Base-by-base conservation (phyloP, 2,329 filamentous ascomycete genomes). In the Elsinoe necatrix region DNA sequence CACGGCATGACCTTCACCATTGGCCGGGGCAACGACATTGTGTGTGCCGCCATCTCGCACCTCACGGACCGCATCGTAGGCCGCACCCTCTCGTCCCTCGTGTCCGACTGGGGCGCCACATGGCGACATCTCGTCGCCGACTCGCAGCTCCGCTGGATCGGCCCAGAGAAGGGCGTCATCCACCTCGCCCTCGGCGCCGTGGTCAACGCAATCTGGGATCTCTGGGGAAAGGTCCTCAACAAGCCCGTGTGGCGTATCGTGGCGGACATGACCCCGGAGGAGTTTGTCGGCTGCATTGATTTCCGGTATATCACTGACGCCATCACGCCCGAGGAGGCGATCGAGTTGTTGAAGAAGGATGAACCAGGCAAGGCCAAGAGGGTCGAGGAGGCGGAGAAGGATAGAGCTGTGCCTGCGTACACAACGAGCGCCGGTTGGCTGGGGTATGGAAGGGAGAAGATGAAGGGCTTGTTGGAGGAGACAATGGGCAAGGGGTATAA, bases 241-340 rank as follows among this genome's bases (percentile, higher is more conserved):
- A 95, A 95, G 76, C 91, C 90, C 2, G 88, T 95, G 12, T 95
- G 90, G 91, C 81, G 84, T 58, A 85, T 96, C 60, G 86, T 96
- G 21, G 86, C 87, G 9, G 90, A 95, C 63, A 95, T 95, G 87
- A 85, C 80, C 2, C 89, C 90, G 0, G 86, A 93, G 72, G 85
- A 95, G 74, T 82, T 95, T 54, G 89, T 95, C 54, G 74, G 78
- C 58, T 92, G 90, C 74, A 91, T 96, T 68, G 91, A 95, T 73
- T 96, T 95, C 76, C 80, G 90, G 51, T 95, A 96, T 73, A 95
- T 95, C 71, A 93, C 87, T 21, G 90, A 95, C 72, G 89, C 89
- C n/a, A 78, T 95, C 62, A 95, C 89, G 0, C 88, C 87, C 0
- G 85, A 89, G 39, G 90, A 95, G 71, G 89, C 89, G 0, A 69